Evolutionary conservation across 208 protist genomes (phyloP), one percentile per base, ranked within the genome.

Genomic region (Porcisia deanei): DNA sequence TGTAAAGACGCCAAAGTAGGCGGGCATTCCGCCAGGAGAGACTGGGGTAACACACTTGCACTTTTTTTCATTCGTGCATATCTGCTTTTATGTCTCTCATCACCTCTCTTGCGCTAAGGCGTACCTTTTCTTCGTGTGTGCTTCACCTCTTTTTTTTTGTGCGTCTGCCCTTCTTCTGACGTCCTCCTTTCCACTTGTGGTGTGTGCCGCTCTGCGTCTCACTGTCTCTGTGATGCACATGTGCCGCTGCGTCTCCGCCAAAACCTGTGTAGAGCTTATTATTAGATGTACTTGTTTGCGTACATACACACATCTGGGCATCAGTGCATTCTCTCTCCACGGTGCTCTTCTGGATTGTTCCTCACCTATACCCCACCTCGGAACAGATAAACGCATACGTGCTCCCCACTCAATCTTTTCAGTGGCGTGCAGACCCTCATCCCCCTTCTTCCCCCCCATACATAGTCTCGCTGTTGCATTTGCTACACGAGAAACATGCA

Each of bases 401-500:
- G 10, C n/a, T 58, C 22, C 22, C 39, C 41, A 34, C 8, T 55
- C 18, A 49, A 14, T 16, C 45, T 37, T 67, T 53, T 12, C 34
- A n/a, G 39, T 25, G 39, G 20, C 14, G 63, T 34, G 63, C 10
- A 67, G 39, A 10, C 63, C 20, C 63, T 34, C 22, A 8, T 49
- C 41, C 41, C 20, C 10, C 47, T 52, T 52, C 10, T 12, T 16
- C 63, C 55, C 12, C 49, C 16, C 47, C 18, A 58, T 25, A 41
- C 47, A 25, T 41, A 8, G 22, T 71, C 5, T 25, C 16, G 0
- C 49, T 41, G 37, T 85, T 43, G 10, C 72, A 12, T 14, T 30
- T 22, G 12, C 30, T 20, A 30, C 70, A 34, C 37, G 41, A 54
- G 52, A 45, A 65, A n/a, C 16, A 96, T 97, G 93, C 87, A 93